Conservation (phyloP, 1,284 basidiomycete genomes). For the Schizophyllum amplum region DNA sequence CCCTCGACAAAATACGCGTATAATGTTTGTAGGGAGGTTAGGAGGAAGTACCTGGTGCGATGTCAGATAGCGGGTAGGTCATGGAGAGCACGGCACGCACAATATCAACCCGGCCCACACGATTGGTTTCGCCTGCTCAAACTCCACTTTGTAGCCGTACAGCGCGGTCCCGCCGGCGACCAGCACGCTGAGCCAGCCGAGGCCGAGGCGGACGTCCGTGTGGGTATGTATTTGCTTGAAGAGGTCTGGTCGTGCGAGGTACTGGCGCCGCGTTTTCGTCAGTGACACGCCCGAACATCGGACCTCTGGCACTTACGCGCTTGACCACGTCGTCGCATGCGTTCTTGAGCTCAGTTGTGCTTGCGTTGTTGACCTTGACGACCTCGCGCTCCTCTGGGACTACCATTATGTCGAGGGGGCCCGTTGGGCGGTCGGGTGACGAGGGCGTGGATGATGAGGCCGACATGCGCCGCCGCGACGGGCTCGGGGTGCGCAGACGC, state of each 20-base stretch:
- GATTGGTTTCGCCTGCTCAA: constrained; percentile 75
- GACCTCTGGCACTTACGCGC: constrained; percentile 51
- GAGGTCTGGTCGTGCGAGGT: constrained; percentile 67
- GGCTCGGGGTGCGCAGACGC: not conserved
- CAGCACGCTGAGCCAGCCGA: constrained; percentile 80
- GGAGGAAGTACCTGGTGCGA: constrained; percentile 56
- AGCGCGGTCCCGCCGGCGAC: constrained; percentile 73
- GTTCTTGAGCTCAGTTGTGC: constrained; percentile 76
- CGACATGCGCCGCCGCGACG: not conserved
- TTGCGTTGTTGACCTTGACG: constrained; percentile 82
- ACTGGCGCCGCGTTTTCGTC: constrained; percentile 37
- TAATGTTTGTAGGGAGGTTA: constrained; percentile 63
- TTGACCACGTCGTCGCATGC: constrained; percentile 87
- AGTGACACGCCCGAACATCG: not conserved
- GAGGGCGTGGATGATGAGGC: constrained; percentile 14
- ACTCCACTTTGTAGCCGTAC: constrained; percentile 81
- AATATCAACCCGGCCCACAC: constrained; percentile 71
- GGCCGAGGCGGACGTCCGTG: constrained; percentile 75
- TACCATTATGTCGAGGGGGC: constrained; percentile 43
- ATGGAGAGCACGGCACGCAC: constrained; percentile 33
- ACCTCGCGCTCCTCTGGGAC: constrained; percentile 45
- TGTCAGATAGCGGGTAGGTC: constrained; percentile 1
- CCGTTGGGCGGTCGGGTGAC: constrained; percentile 35
- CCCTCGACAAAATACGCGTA: constrained; percentile 80
- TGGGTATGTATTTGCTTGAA: constrained; percentile 84